These are phyloP conservation scores for Fusarium luffae DNA, from an alignment of 2,329 filamentous ascomycete species.

Conservation along the genomic window DNA sequence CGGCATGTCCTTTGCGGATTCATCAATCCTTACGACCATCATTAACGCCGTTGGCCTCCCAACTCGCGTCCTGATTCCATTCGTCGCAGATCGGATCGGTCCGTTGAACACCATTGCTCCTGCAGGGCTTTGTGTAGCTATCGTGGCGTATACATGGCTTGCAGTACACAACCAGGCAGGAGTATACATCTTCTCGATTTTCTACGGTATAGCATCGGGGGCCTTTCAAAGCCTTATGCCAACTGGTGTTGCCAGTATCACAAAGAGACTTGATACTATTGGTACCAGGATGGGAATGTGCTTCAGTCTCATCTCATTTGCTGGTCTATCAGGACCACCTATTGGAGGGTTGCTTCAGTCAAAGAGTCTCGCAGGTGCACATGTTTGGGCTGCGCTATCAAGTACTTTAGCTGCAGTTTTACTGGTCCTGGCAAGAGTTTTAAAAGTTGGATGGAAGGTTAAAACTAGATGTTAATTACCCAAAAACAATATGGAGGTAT, in stretches of 20 bases:
- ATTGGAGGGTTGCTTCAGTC: conserved; percentile 50
- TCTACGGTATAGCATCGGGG: conserved; percentile 46
- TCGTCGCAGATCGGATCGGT: conserved; percentile 52
- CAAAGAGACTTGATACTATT: conserved; percentile 52
- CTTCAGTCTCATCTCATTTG: conserved; percentile 53
- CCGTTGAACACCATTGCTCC: conserved; percentile 51
- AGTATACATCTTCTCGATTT: conserved; percentile 52
- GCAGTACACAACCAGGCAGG: conserved; percentile 49
- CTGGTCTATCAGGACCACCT: conserved; percentile 54
- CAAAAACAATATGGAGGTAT: no score
- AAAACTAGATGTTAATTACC: conserved; percentile 31
- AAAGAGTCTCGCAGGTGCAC: conserved; percentile 44
- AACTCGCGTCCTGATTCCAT: conserved; percentile 51
- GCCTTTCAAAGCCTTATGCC: conserved; percentile 56
- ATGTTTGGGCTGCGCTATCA: conserved; percentile 50
- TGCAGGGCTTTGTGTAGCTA: conserved; percentile 44
- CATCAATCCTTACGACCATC: conserved; percentile 52
- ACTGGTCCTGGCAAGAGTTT: conserved; percentile 19
- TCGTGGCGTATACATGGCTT: conserved; percentile 52
- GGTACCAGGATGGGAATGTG: conserved; percentile 57
- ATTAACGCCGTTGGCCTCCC: conserved; percentile 55
- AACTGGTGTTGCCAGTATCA: conserved; percentile 54
- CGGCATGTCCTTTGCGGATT: conserved; percentile 50
- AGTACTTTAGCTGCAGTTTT: conserved; percentile 45
- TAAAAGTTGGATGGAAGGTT: conserved; percentile 37